phyloP scores from a whole-genome alignment of 768 basidiomycete species.

The Kwoniella botswanensis region DNA sequence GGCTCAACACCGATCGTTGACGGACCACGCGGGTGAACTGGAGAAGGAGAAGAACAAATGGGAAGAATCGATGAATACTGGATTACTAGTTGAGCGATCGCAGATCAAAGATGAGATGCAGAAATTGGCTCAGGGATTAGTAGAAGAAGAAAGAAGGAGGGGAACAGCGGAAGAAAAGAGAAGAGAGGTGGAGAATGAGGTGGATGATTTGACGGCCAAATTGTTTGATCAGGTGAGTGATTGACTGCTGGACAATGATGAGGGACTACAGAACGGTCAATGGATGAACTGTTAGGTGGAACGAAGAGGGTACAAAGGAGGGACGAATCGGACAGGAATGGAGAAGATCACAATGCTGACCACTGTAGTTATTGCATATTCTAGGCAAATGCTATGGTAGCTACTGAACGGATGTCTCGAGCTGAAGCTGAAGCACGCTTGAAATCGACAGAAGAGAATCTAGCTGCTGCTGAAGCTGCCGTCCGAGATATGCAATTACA shows the following conservation, averaged over 20 bases:
- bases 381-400: constrained; percentile 98
- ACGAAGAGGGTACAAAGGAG: background rate
- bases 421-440: constrained; percentile 77
- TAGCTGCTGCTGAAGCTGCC: constrained; percentile 83
- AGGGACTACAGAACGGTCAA: background rate
- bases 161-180: constrained; percentile 88
- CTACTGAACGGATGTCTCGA: constrained; percentile 74
- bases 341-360: background rate
- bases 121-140: constrained; percentile 90
- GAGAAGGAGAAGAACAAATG: constrained; percentile 86
- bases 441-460: constrained; percentile 73
- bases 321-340: background rate
- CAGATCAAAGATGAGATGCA: constrained; percentile 91
- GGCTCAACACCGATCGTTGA: constrained; percentile 60
- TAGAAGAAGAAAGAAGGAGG: constrained; percentile 87
- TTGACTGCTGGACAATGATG: no score
- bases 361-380: background rate
- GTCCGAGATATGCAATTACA: constrained; percentile 82
- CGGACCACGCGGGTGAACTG: constrained; percentile 71
- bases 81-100: constrained; percentile 85
- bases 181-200: constrained; percentile 83
- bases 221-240: constrained; percentile 68
- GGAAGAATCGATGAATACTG: constrained; percentile 85
- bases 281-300: background rate
- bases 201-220: constrained; percentile 89